Base-by-base conservation (phyloP, 2,329 filamentous ascomycete species). In the Sordariomycetes sp. region DNA sequence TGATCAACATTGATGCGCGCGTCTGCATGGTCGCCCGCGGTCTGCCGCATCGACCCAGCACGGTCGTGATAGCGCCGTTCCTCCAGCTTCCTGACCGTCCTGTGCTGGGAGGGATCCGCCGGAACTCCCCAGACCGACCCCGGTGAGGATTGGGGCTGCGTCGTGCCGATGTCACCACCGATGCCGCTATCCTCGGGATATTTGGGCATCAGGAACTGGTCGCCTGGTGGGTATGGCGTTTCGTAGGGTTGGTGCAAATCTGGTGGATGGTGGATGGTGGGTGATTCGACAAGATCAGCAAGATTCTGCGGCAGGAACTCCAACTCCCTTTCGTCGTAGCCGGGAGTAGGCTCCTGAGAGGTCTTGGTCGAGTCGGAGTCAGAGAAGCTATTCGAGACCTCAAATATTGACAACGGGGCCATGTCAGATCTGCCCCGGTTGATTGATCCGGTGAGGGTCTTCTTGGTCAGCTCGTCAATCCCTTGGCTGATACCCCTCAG, bases 31-130 rank as follows among this genome's bases (percentile, higher is more conserved):
- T 67, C 69, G 28, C 64, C 68, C 22, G 65, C 62, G 1, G 70
- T 63, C 5, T 74, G 71, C 60, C 77, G 70, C 72, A 73, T 79
- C 3, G 77, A 68, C 4, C 76, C 75, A 12, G 71, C 72, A 14
- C 68, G 70, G 59, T 78, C 75, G 54, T 68, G 72, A 55, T 79
- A 77, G 18, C 74, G 71, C 51, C 70, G 68, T 22, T 65, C 66
- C 54, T 73, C 67, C 35, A 71, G 67, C 57, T 68, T 69, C 60
- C 67, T 72, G 40, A 77, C 69, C 1, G 73, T 75, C 14, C 76
- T 68, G 62, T 79, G 76, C 11, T 66, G 64, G 7, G 66, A 64
- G 65, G 69, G 34, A 61, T 74, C 32, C 63, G 68, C 55, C 63
- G 59, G 54, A 69, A 59, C 62, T 62, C 63, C 4, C 58, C 54